Evolutionary conservation across 164 flowering plant species (phyloP).

Genomic region (Kalanchoe fedtschenkoi): DNA sequence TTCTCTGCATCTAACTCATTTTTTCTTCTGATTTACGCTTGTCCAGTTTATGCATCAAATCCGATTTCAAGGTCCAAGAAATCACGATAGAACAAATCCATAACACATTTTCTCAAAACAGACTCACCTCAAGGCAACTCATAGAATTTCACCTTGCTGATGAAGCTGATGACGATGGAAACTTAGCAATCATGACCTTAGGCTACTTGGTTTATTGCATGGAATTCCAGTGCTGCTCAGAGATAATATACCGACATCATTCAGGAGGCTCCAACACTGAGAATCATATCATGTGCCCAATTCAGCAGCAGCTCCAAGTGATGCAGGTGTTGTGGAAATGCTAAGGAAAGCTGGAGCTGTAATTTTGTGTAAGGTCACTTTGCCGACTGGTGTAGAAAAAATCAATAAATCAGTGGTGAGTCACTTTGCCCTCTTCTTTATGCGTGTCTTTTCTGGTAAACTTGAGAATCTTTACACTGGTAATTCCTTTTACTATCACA

Average conservation of each 20-base stretch:
- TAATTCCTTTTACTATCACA: too few species aligned
- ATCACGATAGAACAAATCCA: conserved; percentile 24
- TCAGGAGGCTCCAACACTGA: too few species aligned
- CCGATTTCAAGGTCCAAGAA: conserved; percentile 17
- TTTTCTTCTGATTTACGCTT: neutral
- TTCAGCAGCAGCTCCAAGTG: too few species aligned
- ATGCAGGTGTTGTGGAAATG: conserved; percentile 23
- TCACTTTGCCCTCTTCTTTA: neutral
- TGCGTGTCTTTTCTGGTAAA: neutral
- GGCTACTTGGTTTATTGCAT: conserved; percentile 11
- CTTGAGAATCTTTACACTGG: too few species aligned
- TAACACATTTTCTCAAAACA: conserved; percentile 20
- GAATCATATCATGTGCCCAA: too few species aligned
- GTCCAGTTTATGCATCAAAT: neutral
- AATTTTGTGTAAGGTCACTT: conserved; percentile 27
- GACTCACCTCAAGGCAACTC: conserved; percentile 34
- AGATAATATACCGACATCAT: conserved; percentile 19
- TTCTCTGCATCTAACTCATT: too few species aligned
- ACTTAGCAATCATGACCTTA: neutral
- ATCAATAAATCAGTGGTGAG: conserved; percentile 21
- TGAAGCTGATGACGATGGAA: conserved; percentile 21
- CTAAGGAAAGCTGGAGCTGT: conserved; percentile 29
- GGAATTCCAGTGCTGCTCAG: conserved; percentile 28
- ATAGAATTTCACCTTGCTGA: conserved; percentile 29
- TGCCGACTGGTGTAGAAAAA: conserved; percentile 28